phyloP scores from a whole-genome alignment of 2,329 filamentous ascomycete species.

The Didymella pinodella region DNA sequence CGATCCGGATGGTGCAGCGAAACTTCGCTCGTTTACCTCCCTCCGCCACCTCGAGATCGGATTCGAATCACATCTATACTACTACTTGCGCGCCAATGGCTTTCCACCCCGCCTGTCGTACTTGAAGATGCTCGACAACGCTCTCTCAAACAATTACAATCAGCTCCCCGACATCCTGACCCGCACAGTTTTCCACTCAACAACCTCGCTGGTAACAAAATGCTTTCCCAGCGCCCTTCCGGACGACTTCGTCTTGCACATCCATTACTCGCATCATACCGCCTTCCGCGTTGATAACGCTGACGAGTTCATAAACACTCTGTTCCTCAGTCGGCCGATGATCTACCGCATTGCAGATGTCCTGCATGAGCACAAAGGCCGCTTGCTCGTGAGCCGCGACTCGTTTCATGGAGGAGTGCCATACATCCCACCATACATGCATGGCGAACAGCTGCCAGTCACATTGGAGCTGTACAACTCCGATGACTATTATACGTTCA shows the following conservation, averaged over 20 bases:
- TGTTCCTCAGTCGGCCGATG: conserved; percentile 34
- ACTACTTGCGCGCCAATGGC: conserved; percentile 34
- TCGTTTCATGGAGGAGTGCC: conserved; percentile 27
- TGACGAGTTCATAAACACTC: conserved; percentile 20
- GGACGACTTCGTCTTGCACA: conserved; percentile 30
- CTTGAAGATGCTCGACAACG: conserved; percentile 39
- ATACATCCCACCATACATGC: conserved; percentile 49
- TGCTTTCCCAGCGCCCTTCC: conserved; percentile 24
- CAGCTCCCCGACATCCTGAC: conserved; percentile 28
- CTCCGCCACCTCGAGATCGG: conserved; percentile 43
- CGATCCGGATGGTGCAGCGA: conserved; percentile 27
- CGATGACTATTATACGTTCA: conserved; percentile 38
- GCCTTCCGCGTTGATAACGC: conserved; percentile 9
- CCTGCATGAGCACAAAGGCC: conserved; percentile 32
- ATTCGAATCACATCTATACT: conserved; percentile 38
- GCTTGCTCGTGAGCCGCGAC: conserved; percentile 36
- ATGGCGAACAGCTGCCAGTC: conserved; percentile 42
- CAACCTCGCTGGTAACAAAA: conserved; percentile 27
- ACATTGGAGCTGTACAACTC: conserved; percentile 44
- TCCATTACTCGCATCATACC: conserved; percentile 32
- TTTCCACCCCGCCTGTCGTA: conserved; percentile 37
- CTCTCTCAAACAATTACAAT: conserved; percentile 31
- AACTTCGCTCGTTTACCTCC: conserved; percentile 34
- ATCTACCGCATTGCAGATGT: conserved; percentile 39
- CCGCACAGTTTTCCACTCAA: conserved; percentile 25